Evolutionary conservation across 352 stramenopile species (phyloP).

Genomic region (Globisporangium spiculum): DNA sequence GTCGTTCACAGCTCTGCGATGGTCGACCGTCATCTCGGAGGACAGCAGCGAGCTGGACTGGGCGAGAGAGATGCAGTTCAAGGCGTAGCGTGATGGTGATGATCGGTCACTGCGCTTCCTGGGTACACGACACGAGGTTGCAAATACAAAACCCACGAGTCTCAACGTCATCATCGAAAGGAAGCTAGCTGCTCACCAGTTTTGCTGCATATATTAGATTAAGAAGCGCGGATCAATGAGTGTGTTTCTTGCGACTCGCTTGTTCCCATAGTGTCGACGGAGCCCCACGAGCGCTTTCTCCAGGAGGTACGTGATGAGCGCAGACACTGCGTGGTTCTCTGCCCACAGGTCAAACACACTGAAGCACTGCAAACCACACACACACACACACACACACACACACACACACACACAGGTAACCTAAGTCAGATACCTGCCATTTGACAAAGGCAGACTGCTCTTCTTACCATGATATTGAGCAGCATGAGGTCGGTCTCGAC

Average conservation of each 20-base stretch:
- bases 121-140: background rate
- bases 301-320: constrained; percentile 59
- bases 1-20: constrained; percentile 69
- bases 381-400: background rate
- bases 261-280: constrained; percentile 37
- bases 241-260: constrained; percentile 49
- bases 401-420: background rate
- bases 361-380: constrained; percentile 45
- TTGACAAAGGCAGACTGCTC: background rate
- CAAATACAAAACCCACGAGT: constrained; percentile 13
- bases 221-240: constrained; percentile 70
- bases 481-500: constrained; percentile 88
- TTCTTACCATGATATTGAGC: constrained; percentile 68
- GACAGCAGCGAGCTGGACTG: constrained; percentile 86
- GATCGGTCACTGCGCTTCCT: background rate
- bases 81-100: constrained; percentile 24
- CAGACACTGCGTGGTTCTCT: constrained; percentile 60
- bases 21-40: constrained; percentile 77
- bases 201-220: constrained; percentile 34
- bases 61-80: constrained; percentile 67
- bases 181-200: constrained; percentile 4
- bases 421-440: constrained; percentile 14
- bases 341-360: constrained; percentile 64
- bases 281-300: constrained; percentile 35
- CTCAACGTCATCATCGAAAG: background rate